Base-by-base conservation (phyloP, 257 asterid species). In the Leonotis leonurus region DNA sequence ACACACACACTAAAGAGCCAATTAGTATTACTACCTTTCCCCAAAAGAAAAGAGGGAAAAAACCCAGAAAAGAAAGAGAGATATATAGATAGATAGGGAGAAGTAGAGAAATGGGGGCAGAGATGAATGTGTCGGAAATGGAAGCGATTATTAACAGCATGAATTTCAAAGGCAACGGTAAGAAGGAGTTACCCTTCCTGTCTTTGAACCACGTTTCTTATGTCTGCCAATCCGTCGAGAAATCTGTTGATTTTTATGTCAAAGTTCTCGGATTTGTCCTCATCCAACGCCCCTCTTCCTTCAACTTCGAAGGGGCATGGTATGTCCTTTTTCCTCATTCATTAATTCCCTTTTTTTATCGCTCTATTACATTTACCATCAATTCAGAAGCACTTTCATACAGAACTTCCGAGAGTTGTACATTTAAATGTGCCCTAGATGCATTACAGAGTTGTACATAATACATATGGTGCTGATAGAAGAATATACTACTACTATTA, bases 221-320 rank as follows among this genome's bases (percentile, higher is more conserved):
- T 50, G 81, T 89, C n/a, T 84, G 90, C 78, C 81, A 82, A 77
- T 85, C 95, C 0, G 86, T 86, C 1, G 5, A 55, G 37, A 77
- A 16, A 75, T 81, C 95, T 3, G 88, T 70, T 1, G 67, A 78
- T 20, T 89, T 89, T 46, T 89, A 83, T 44, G 77, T 82, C 29
- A 83, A 80, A 45, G 88, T 89, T 46, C 83, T 89, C 20, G 95
- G 96, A 0, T 89, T 89, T 8, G 83, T 86, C 48, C 86, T 82
- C 74, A 81, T 89, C 70, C 82, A 84, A 45, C 72, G 96, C 48
- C 96, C 96, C 0, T 87, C 95, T 60, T 89, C 96, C 35, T 82
- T 89, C 49, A 84, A 86, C 69, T 89, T 89, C 37, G 87, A 86
- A 72, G 96, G 96, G 39, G 95, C 96, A 64, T 88, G 95, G 96